Base-by-base conservation (phyloP, 78 protist species). In the Dictyostelium intermedium region DNA sequence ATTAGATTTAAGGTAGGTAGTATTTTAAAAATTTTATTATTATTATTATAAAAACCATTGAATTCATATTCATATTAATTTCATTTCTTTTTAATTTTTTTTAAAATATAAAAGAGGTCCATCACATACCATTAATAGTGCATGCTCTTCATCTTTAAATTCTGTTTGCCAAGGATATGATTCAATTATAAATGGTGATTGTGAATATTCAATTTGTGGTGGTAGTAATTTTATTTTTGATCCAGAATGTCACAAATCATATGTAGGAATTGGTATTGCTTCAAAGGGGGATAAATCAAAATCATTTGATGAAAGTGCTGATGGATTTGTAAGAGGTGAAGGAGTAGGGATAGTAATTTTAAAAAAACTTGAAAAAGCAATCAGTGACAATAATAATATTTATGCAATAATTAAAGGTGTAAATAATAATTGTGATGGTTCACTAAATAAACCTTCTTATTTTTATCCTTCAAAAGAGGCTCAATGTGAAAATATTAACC, bases 251-350 rank as follows among this genome's bases (percentile, higher is more conserved):
- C 32, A 27, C 25, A 34, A 47, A 56, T 14, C 77, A 79, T 32
- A 61, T 79, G 41, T 63, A 7, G 4, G 39, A 23, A 85, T 73
- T 2, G 89, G 91, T 16, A 72, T 95, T 34, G 93, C 96, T 20
- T 53, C 92, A 25, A 87, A 80, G 7, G 37, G 13, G 9, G 97
- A 95, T 5, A 43, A 73, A n/a, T 96, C 96, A 50, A 76, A 80
- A 56, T 50, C 97, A 25, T 96, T 86, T 41, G 97, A 94, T 81
- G 63, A 82, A 14, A 4, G 47, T 32, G 99, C 98, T 43, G 63
- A 97, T 47, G 99, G 99, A 18, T 98, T 91, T 92, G 97, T 34
- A 5, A 85, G 99, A n/a, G 89, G 87, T 53, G 99, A 98, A 76
- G 98, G 97, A 25, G 43, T 53, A 7, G 96, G 95, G 37, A 70